These are phyloP conservation scores for Penicillium sp. DNA, from an alignment of 2,329 filamentous ascomycete species.

Conservation along the genomic window DNA sequence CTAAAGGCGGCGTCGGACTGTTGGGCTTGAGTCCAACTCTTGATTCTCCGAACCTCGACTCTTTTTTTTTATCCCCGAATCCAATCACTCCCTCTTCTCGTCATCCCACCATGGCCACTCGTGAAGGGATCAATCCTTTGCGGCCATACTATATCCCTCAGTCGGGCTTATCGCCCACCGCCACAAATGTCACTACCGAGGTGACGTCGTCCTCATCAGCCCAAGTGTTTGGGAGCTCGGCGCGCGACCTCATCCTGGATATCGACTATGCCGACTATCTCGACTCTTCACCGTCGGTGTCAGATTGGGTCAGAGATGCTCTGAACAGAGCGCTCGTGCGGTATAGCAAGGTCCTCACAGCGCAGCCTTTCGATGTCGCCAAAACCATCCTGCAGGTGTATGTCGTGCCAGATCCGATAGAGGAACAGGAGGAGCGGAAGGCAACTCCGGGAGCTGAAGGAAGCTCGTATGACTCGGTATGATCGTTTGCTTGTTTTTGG, in stretches of 20 bases:
- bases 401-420: slow-evolving; percentile 51
- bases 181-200: slow-evolving; percentile 42
- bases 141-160: slow-evolving; percentile 69
- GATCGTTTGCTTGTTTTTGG: slow-evolving; percentile 13
- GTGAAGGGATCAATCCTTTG: slow-evolving; percentile 63
- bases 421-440: slow-evolving; percentile 39
- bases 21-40: slow-evolving; percentile 15
- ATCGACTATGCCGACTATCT: slow-evolving; percentile 91
- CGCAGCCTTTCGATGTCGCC: slow-evolving; percentile 96
- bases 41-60: slow-evolving; percentile 21
- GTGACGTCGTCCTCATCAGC: slow-evolving; percentile 49
- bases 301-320: slow-evolving; percentile 76
- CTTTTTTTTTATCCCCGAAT: slow-evolving; percentile 23
- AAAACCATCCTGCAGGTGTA: slow-evolving; percentile 89
- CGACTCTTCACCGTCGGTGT: slow-evolving; percentile 74
- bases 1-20: slow-evolving; percentile 25
- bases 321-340: slow-evolving; percentile 89
- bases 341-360: slow-evolving; percentile 85
- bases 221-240: slow-evolving; percentile 64
- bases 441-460: slow-evolving; percentile 34
- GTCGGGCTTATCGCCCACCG: slow-evolving; percentile 60
- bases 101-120: slow-evolving; percentile 51
- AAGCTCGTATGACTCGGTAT: slow-evolving; percentile 44
- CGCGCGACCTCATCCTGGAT: slow-evolving; percentile 85
- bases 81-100: slow-evolving; percentile 5